phyloP scores from a whole-genome alignment of 140 eudicot genomes.

The Senecio squalidus region DNA sequence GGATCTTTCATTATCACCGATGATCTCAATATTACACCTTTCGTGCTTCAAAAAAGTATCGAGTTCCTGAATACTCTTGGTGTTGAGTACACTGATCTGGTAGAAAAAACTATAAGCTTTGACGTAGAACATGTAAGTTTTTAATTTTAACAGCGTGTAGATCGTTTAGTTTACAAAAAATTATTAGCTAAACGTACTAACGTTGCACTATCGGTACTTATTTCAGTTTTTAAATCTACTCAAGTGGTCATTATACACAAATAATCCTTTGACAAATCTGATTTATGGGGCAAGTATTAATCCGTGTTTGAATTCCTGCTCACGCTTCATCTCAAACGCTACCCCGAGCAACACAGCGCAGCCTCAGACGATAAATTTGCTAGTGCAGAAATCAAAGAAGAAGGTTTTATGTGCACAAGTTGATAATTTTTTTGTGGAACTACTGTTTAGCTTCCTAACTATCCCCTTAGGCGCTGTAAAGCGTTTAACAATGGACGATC shows the following conservation, averaged over 20 bases:
- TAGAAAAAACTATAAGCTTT: slow-evolving; percentile 6
- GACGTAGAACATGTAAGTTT: slow-evolving; percentile 15
- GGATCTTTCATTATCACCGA: slow-evolving; percentile 21
- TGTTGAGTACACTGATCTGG: slow-evolving; percentile 17
- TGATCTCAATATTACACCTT: slow-evolving; percentile 18
- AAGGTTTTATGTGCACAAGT: slow-evolving; percentile 30
- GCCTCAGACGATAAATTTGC: slow-evolving; percentile 11
- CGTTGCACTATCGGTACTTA: not conserved
- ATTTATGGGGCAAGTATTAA: slow-evolving; percentile 1
- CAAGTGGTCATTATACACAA: slow-evolving; percentile 17
- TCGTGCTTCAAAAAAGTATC: slow-evolving; percentile 3
- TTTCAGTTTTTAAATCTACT: slow-evolving; percentile 28
- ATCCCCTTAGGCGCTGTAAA: slow-evolving; percentile 30
- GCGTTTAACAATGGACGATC: not conserved
- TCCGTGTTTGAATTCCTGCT: not conserved
- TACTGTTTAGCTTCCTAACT: slow-evolving; percentile 30
- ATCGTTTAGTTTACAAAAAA: too few species aligned
- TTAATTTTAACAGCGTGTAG: not conserved
- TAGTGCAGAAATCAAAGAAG: slow-evolving; percentile 20
- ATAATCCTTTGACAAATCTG: slow-evolving; percentile 25
- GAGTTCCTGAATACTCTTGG: slow-evolving; percentile 13
- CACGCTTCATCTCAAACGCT: slow-evolving; percentile 1
- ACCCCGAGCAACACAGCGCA: not conserved
- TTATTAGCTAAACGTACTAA: not conserved
- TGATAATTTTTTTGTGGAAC: slow-evolving; percentile 24